A percentile compares a stretch with the other conserved stretches of the same genome.
Conservation (phyloP, 352 stramenopile species). For the Phytopythium ostracodes region DNA sequence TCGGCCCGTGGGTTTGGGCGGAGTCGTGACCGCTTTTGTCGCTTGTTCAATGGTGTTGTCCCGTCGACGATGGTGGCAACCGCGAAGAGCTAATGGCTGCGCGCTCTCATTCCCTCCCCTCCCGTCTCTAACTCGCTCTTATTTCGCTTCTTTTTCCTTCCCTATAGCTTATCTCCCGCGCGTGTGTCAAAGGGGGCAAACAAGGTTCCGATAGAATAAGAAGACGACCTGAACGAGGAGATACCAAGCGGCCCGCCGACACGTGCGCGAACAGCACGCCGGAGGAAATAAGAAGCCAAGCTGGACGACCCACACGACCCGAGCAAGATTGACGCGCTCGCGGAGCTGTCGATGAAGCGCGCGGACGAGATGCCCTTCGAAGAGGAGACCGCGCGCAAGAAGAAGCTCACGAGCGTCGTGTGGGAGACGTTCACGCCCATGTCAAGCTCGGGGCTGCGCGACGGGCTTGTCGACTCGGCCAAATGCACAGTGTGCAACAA, state of each 20-base stretch:
- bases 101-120: background rate
- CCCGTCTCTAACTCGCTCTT: background rate
- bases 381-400: conserved; percentile 62
- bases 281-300: conserved; percentile 6
- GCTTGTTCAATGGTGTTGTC: background rate
- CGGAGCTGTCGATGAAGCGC: conserved; percentile 44
- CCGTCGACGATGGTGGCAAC: background rate
- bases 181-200: too few species aligned
- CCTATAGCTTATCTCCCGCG: too few species aligned
- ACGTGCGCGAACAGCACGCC: background rate
- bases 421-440: conserved; percentile 82
- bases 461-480: conserved; percentile 66
- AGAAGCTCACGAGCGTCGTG: conserved; percentile 80
- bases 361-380: conserved; percentile 57
- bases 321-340: conserved; percentile 38
- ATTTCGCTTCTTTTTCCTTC: background rate
- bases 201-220: background rate
- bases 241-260: background rate
- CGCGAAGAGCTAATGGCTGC: too few species aligned
- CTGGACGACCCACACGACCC: conserved; percentile 22
- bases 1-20: background rate
- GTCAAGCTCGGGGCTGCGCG: conserved; percentile 53
- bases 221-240: background rate
- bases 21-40: background rate
- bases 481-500: conserved; percentile 76